Conservation (phyloP, 2,329 filamentous ascomycete genomes). For the Aspergillus ochraceus region DNA sequence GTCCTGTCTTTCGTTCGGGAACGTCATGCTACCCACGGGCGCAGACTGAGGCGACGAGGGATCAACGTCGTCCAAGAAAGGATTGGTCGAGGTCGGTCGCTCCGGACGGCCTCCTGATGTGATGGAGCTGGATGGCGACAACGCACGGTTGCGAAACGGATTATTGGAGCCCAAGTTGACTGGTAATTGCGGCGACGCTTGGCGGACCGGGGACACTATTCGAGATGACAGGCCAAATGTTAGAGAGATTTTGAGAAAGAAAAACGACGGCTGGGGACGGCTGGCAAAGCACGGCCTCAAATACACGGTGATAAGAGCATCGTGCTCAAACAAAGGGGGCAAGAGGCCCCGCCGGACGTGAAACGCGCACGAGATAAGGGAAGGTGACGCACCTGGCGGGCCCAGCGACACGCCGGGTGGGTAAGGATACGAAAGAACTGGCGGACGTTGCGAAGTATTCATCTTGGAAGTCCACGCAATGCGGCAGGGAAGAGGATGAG, state of each 20-base stretch:
- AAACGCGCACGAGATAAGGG: constrained; percentile 17
- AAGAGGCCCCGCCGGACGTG: constrained; percentile 17
- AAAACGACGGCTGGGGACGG: constrained; percentile 1
- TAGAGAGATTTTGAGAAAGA: constrained; percentile 1
- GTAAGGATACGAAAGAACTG: constrained; percentile 30
- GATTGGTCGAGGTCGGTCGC: constrained; percentile 60
- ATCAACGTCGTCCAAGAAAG: constrained; percentile 57
- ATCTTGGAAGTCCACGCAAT: constrained; percentile 26
- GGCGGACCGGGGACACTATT: constrained; percentile 28
- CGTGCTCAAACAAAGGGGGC: constrained; percentile 14
- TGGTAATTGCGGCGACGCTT: constrained; percentile 31
- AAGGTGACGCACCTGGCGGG: constrained; percentile 34
- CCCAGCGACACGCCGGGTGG: constrained; percentile 34
- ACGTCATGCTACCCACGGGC: constrained; percentile 30
- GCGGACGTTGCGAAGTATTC: constrained; percentile 31
- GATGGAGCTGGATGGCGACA: constrained; percentile 38
- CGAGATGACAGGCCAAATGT: background rate
- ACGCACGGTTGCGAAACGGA: constrained; percentile 50
- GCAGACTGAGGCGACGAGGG: constrained; percentile 37
- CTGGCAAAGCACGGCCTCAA: constrained; percentile 8
- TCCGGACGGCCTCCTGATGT: constrained; percentile 34
- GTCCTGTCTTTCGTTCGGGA: constrained; percentile 38
- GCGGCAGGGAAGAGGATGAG: constrained; percentile 13
- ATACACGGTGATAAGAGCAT: constrained; percentile 13
- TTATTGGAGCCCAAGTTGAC: constrained; percentile 49